These are phyloP conservation scores for Rubia balearica DNA, from an alignment of 305 asterid species.

Conservation along the genomic window DNA sequence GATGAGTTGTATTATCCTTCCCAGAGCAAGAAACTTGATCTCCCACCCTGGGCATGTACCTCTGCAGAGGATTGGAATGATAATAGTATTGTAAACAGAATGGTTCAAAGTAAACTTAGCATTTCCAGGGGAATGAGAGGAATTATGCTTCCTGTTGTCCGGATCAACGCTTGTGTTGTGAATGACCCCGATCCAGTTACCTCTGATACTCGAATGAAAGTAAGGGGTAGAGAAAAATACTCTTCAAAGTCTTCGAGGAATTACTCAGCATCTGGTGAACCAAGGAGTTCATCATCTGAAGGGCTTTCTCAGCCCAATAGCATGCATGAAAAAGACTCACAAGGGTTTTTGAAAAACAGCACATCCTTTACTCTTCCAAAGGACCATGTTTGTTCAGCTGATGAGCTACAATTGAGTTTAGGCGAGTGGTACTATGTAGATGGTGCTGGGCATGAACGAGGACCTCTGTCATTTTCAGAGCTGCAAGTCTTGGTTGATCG, in stretches of 20 bases:
- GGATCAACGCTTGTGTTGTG: slow-evolving; percentile 98
- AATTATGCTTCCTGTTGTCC: slow-evolving; percentile 81
- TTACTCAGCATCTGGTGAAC: slow-evolving; percentile 47
- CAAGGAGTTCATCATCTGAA: slow-evolving; percentile 71
- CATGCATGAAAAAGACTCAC: slow-evolving; percentile 47
- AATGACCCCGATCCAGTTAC: slow-evolving; percentile 85
- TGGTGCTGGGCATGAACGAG: slow-evolving; percentile 96
- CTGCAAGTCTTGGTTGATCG: slow-evolving; percentile 74
- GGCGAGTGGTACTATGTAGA: slow-evolving; percentile 98
- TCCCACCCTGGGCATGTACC: slow-evolving; percentile 86
- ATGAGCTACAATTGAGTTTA: slow-evolving; percentile 64
- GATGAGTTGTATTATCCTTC: slow-evolving; percentile 74
- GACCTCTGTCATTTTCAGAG: slow-evolving; percentile 79
- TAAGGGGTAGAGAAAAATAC: slow-evolving; percentile 61
- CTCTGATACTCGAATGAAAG: slow-evolving; percentile 71
- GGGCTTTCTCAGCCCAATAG: slow-evolving; percentile 35
- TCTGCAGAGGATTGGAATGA: slow-evolving; percentile 82
- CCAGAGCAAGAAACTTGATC: slow-evolving; percentile 73
- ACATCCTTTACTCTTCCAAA: slow-evolving; percentile 42
- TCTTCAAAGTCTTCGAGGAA: slow-evolving; percentile 57
- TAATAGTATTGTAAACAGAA: slow-evolving; percentile 34
- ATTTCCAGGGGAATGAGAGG: slow-evolving; percentile 66
- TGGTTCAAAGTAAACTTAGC: slow-evolving; percentile 43
- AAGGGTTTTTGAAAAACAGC: slow-evolving; percentile 43
- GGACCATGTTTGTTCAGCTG: slow-evolving; percentile 60